Conservation (phyloP, 805 yeast genomes). For the Wickerhamiella parazyma region DNA sequence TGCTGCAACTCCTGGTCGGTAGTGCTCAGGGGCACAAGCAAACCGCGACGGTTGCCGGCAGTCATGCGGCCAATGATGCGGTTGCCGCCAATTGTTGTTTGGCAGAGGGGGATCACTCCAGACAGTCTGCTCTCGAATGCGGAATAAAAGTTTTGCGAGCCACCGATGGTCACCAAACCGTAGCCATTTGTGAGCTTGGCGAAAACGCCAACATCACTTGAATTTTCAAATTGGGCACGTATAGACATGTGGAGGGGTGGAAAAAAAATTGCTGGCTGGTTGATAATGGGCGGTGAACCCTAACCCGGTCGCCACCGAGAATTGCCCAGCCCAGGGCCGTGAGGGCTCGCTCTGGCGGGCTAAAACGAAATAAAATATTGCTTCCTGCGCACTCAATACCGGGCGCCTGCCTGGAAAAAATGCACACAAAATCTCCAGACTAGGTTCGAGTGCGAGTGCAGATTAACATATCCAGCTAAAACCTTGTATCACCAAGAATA, state of each 20-base stretch:
- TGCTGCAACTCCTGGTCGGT: slow-evolving; percentile 98
- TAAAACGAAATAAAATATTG: neutral
- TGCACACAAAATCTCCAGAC: no score
- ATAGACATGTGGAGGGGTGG: slow-evolving; percentile 17
- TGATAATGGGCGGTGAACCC: neutral
- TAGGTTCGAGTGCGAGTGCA: no score
- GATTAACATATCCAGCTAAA: no score
- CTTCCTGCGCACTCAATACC: no score
- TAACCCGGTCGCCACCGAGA: no score
- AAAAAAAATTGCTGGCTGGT: neutral
- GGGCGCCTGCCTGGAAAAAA: no score
- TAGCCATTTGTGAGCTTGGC: slow-evolving; percentile 83
- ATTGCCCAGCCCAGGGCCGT: no score
- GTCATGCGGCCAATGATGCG: slow-evolving; percentile 97
- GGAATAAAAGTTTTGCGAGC: slow-evolving; percentile 69
- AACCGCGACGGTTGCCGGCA: slow-evolving; percentile 95
- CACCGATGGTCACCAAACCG: slow-evolving; percentile 93
- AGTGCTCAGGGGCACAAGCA: slow-evolving; percentile 93
- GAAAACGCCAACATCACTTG: slow-evolving; percentile 24
- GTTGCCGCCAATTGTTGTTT: slow-evolving; percentile 96
- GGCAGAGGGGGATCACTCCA: slow-evolving; percentile 90
- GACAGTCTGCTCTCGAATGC: slow-evolving; percentile 97
- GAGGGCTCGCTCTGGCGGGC: no score
- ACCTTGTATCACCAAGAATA: no score
- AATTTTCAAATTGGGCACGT: slow-evolving; percentile 24